These are phyloP conservation scores for Cyberlindnera galapagoensis DNA, from an alignment of 805 yeast species.

Conservation along the genomic window DNA sequence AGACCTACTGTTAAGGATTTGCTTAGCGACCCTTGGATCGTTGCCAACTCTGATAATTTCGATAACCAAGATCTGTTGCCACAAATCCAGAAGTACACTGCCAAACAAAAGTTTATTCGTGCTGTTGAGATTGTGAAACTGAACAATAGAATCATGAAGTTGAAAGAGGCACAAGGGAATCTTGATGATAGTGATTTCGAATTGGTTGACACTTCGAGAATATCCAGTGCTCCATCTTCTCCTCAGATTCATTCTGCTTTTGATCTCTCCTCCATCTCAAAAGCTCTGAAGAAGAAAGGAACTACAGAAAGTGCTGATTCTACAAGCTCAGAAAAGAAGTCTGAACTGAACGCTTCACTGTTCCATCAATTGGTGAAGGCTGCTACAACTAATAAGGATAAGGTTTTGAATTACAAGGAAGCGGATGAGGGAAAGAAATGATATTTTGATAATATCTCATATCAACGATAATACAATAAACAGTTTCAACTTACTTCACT, in stretches of 20 bases:
- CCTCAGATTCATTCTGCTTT: too few relatives aligned
- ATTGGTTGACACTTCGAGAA: constrained; percentile 4
- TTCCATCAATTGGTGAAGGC: constrained; percentile 68
- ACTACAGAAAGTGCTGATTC: too few relatives aligned
- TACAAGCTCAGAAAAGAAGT: constrained; percentile 6
- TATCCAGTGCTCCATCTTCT: constrained; percentile 4
- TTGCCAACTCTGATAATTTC: constrained; percentile 37
- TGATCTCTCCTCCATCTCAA: constrained; percentile 19
- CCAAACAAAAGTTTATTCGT: constrained; percentile 75
- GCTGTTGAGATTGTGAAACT: constrained; percentile 82
- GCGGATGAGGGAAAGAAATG: constrained; percentile 1
- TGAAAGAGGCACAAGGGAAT: constrained; percentile 49
- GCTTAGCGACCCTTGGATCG: constrained; percentile 72
- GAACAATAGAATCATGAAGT: constrained; percentile 68
- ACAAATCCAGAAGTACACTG: constrained; percentile 70
- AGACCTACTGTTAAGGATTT: constrained; percentile 67
- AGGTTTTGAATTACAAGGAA: constrained; percentile 13
- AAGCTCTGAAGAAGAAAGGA: constrained; percentile 11
- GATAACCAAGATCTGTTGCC: constrained; percentile 67
- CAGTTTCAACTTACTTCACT: too few relatives aligned
- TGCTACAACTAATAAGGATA: constrained; percentile 45
- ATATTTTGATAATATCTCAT: too few relatives aligned
- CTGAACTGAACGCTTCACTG: constrained; percentile 39
- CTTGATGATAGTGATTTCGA: constrained; percentile 18
- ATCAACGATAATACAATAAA: too few relatives aligned